Base-by-base conservation (phyloP, 768 basidiomycete genomes). In the Tricholoma flavovirens region DNA sequence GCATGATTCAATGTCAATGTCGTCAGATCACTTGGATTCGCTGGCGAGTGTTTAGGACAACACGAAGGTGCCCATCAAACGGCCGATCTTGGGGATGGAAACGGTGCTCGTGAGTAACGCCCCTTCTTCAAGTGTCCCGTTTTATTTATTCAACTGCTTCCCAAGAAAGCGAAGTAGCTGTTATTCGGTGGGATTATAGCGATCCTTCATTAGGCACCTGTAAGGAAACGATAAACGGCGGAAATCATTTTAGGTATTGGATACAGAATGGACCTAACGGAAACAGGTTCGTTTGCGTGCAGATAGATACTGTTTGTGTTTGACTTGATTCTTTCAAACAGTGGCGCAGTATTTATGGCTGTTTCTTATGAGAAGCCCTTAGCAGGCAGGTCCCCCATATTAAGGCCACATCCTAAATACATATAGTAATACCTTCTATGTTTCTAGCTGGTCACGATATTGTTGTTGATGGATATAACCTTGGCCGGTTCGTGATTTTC, bases 241-340 rank as follows among this genome's bases (percentile, higher is more conserved):
- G 94, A 5, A 81, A 89, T 64, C 93, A 97, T 66, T 83, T 93
- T 66, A 82, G 93, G 38, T 95, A 93, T 68, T 95, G 92, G 93
- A 69, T 77, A 5, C 93, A 95, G 72, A 78, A 90, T 56, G 92
- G 91, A 0, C 58, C 72, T 11, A 26, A 68, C 3, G 84, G 75
- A 5, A 76, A 90, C 62, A 87, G 79, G 85, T 83, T 52, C 45
- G 78, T 64, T 48, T 17, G 11, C 14, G 11, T 32, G 1, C 48
- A 54, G 22, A 22, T 51, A 19, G 22, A 9, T 51, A 43, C 21
- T 7, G 15, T n/a, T 24, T 17, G 35, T 4, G 15, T 12, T 43
- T 45, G 40, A 48, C 15, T 51, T 32, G 48, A 32, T 50, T 54
- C 35, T 5, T 8, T n/a, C 19, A 26, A 15, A 42, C 59, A 87